Evolutionary conservation across 163 green algal species (phyloP).

Genomic region (Smithsoniella earleae): DNA sequence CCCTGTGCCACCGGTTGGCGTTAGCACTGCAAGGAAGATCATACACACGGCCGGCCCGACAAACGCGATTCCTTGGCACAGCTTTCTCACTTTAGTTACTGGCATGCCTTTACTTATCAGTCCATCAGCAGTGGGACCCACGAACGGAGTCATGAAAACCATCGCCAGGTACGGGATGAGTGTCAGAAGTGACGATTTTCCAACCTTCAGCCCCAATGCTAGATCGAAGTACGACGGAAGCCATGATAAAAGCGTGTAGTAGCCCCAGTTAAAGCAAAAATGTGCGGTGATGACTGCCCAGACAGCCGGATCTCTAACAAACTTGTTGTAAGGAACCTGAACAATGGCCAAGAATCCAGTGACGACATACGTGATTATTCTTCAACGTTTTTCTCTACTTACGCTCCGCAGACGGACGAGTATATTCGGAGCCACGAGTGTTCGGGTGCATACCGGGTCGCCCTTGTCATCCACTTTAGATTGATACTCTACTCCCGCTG

Average conservation of each 20-base stretch:
- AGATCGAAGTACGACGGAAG: conserved; percentile 93
- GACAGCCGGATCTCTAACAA: conserved; percentile 63
- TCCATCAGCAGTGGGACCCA: conserved; percentile 68
- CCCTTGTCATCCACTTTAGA: neutral
- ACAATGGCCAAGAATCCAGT: no score
- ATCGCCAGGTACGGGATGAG: conserved; percentile 87
- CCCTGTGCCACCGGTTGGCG: conserved; percentile 39
- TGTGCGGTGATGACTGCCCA: conserved; percentile 76
- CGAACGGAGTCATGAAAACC: conserved; percentile 72
- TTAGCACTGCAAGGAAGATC: conserved; percentile 56
- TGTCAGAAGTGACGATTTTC: conserved; percentile 55
- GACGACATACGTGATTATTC: no score
- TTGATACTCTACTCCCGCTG: neutral
- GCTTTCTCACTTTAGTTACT: conserved; percentile 63
- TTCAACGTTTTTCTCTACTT: no score
- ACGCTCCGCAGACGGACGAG: neutral
- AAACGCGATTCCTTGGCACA: conserved; percentile 67
- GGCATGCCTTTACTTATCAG: conserved; percentile 59
- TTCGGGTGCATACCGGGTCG: neutral
- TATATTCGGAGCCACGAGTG: no score
- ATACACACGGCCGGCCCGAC: conserved; percentile 63
- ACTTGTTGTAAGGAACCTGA: conserved; percentile 68
- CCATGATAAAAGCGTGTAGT: conserved; percentile 92
- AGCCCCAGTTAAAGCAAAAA: conserved; percentile 93
- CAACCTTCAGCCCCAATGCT: conserved; percentile 79